Evolutionary conservation across 371 early-diverging fungal genomes (phyloP).

Genomic region (Mucor racemosus): DNA sequence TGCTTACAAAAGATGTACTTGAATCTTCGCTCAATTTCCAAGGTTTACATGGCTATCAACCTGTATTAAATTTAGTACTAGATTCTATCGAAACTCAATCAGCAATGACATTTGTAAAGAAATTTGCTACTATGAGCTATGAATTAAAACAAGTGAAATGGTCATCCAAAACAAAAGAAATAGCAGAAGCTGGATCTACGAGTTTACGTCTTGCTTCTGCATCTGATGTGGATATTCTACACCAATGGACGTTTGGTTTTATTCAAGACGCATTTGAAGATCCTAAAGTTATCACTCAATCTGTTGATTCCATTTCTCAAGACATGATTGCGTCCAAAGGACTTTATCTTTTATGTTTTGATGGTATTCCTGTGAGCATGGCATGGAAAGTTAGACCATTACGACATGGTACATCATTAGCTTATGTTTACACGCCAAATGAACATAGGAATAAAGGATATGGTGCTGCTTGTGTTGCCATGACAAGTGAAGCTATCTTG

Average conservation of each 20-base stretch:
- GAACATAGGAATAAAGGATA: slow-evolving; percentile 13
- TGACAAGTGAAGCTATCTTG: slow-evolving; percentile 14
- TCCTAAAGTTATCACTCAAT: not conserved
- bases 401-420: slow-evolving; percentile 17
- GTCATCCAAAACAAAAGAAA: not conserved
- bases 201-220: not conserved
- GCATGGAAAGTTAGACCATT: slow-evolving; percentile 22
- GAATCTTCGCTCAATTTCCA: not conserved
- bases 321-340: not conserved
- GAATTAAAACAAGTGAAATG: not conserved
- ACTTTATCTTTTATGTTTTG: not conserved
- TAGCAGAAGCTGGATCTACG: not conserved
- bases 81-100: not conserved
- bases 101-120: not conserved
- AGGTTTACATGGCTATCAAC: slow-evolving; percentile 2
- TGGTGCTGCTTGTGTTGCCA: slow-evolving; percentile 16
- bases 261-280: not conserved
- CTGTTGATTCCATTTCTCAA: not conserved
- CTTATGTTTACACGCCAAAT: slow-evolving; percentile 20
- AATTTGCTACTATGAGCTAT: not conserved
- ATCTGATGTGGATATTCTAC: not conserved
- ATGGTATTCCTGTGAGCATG: slow-evolving; percentile 22
- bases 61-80: not conserved
- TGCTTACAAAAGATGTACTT: not conserved
- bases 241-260: not conserved